Conservation (phyloP, 2,329 filamentous ascomycete genomes). For the Dactylellina leptospora region DNA sequence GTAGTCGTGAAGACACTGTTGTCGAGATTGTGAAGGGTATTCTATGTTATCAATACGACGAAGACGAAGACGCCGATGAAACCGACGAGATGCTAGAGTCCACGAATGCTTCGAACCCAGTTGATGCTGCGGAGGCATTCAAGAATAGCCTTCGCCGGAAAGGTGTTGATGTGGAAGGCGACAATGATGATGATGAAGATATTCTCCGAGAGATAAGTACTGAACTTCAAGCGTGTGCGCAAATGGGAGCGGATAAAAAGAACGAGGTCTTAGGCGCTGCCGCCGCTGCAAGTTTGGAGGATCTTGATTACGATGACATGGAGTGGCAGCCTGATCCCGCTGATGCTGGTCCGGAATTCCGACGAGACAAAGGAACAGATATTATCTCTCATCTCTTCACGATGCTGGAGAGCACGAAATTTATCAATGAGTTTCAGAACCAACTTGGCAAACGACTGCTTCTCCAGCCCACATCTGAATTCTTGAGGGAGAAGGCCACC, state of each 20-base stretch:
- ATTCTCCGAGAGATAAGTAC: constrained; percentile 49
- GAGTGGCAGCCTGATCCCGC: constrained; percentile 91
- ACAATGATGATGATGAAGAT: constrained; percentile 38
- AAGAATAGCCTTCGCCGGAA: constrained; percentile 39
- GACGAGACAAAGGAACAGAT: constrained; percentile 85
- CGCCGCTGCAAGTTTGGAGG: constrained; percentile 63
- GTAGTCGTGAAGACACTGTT: constrained; percentile 72
- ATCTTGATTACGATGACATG: constrained; percentile 90
- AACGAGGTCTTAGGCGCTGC: constrained; percentile 61
- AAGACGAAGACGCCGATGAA: constrained; percentile 33
- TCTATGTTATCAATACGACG: constrained; percentile 61
- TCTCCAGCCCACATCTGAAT: constrained; percentile 71
- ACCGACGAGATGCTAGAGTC: constrained; percentile 2
- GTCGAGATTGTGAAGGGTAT: constrained; percentile 72
- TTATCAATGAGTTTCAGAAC: constrained; percentile 89
- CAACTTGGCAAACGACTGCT: constrained; percentile 86
- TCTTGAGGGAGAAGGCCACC: constrained; percentile 81
- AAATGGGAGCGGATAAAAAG: constrained; percentile 61
- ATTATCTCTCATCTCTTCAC: constrained; percentile 90
- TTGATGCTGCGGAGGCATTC: constrained; percentile 17
- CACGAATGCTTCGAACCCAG: not conserved
- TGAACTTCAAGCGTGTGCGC: constrained; percentile 49
- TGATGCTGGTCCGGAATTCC: constrained; percentile 91
- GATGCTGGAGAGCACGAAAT: constrained; percentile 84
- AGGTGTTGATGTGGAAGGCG: constrained; percentile 20